phyloP scores from a whole-genome alignment of 1,139 yeast genomes.

The Petasospora rhodanensis region DNA sequence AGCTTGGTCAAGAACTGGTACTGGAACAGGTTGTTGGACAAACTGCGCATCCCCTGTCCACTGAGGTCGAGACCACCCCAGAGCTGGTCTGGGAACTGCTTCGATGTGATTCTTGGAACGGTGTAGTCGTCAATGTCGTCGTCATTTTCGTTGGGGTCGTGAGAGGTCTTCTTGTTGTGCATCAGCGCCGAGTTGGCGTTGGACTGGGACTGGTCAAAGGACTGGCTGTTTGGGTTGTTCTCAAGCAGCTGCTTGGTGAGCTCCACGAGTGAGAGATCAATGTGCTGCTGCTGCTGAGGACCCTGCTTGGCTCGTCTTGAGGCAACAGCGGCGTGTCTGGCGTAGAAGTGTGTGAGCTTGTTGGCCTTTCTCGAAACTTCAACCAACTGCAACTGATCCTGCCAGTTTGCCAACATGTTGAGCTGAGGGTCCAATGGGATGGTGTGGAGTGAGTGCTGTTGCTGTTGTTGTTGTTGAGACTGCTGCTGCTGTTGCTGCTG shows the following conservation, averaged over 20 bases:
- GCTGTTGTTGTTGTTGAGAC: conserved; percentile 26
- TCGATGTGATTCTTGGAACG: conserved; percentile 69
- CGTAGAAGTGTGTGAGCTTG: conserved; percentile 75
- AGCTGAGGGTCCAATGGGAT: conserved; percentile 40
- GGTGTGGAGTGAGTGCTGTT: conserved; percentile 34
- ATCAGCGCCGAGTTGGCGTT: conserved; percentile 38
- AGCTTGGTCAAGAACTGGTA: conserved; percentile 84
- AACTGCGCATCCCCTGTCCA: conserved; percentile 75
- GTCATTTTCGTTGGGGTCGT: conserved; percentile 38
- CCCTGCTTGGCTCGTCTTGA: conserved; percentile 48
- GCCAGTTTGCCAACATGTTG: conserved; percentile 66
- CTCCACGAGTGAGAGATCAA: conserved; percentile 43
- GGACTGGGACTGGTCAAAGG: no score
- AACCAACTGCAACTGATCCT: conserved; percentile 78
- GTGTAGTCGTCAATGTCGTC: conserved; percentile 72
- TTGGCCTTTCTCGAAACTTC: conserved; percentile 71
- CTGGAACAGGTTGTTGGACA: conserved; percentile 72
- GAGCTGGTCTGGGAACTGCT: conserved; percentile 57
- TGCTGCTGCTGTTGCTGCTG: conserved; percentile 28
- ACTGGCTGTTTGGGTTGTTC: neutral
- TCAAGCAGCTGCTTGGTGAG: conserved; percentile 49
- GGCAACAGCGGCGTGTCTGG: conserved; percentile 85
- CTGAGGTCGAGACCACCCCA: conserved; percentile 95
- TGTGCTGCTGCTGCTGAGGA: conserved; percentile 10
- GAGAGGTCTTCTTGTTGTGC: conserved; percentile 59